Evolutionary conservation across 106 monocot genomes (phyloP).

Genomic region (Apostasia shenzhenica): DNA sequence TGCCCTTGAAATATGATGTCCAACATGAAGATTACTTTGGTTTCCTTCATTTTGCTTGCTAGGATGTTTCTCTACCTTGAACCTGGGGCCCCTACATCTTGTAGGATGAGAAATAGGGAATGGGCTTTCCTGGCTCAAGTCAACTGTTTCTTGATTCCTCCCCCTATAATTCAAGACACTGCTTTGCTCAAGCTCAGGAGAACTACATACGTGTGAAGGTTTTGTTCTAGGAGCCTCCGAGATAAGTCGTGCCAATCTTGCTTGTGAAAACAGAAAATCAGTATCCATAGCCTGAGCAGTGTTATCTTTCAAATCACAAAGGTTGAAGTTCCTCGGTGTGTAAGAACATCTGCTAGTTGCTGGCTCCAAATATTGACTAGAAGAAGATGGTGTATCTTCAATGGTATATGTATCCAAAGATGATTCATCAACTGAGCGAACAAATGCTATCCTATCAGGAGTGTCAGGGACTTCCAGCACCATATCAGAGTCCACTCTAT

Average conservation of each 20-base stretch:
- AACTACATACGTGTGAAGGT: background rate
- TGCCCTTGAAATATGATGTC: background rate
- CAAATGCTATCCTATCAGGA: constrained; percentile 29
- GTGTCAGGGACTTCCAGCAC: constrained; percentile 47
- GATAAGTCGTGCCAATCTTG: constrained; percentile 16
- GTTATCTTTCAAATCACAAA: constrained; percentile 1
- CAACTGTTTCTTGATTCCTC: constrained; percentile 9
- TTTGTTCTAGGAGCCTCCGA: background rate
- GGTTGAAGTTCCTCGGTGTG: background rate
- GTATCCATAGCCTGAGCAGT: constrained; percentile 2
- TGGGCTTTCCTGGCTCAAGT: constrained; percentile 4
- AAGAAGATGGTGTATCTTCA: constrained; percentile 3
- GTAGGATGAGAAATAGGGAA: constrained; percentile 10
- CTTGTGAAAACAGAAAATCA: constrained; percentile 29
- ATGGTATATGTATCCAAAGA: background rate
- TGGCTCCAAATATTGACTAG: constrained; percentile 1
- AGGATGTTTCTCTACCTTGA: constrained; percentile 9
- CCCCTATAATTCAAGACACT: constrained; percentile 1
- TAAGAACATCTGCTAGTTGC: background rate
- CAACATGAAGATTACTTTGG: background rate
- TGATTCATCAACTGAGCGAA: background rate
- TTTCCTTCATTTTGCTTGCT: background rate
- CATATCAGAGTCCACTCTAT: constrained; percentile 28
- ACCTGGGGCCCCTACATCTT: constrained; percentile 6
- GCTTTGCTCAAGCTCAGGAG: background rate